These are phyloP conservation scores for Ilex paraguariensis DNA, from an alignment of 305 asterid species.

Conservation along the genomic window DNA sequence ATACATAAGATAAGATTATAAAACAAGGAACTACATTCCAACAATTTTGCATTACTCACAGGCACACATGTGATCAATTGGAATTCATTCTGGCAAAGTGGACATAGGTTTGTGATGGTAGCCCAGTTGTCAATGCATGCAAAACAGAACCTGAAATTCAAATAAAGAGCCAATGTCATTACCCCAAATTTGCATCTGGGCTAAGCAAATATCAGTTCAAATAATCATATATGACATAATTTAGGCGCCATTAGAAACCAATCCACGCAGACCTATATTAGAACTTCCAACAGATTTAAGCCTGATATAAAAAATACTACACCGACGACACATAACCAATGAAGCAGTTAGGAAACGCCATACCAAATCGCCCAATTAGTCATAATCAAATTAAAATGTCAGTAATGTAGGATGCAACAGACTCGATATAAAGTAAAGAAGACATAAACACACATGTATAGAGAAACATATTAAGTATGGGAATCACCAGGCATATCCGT, in stretches of 20 bases:
- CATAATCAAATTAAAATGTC: too few relatives aligned
- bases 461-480: too few relatives aligned
- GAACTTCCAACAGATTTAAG: too few relatives aligned
- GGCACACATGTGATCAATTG: constrained; percentile 99
- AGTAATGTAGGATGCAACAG: too few relatives aligned
- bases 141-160: constrained; percentile 94
- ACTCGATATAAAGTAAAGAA: too few relatives aligned
- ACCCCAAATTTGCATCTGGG: constrained; percentile 17
- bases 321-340: too few relatives aligned
- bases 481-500: too few relatives aligned
- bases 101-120: constrained; percentile 92
- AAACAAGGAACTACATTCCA: constrained; percentile 3
- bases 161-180: constrained; percentile 16
- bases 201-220: constrained; percentile 12
- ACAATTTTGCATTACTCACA: constrained; percentile 56
- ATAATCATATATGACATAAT: background rate
- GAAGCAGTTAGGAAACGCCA: too few relatives aligned
- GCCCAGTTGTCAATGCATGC: constrained; percentile 99
- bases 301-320: too few relatives aligned
- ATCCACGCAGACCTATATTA: constrained; percentile 3
- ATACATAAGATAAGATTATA: background rate
- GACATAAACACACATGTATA: too few relatives aligned
- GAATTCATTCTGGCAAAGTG: constrained; percentile 96
- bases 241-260: constrained; percentile 8
- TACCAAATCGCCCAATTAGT: too few relatives aligned